phyloP scores from a whole-genome alignment of 208 protist species.

The Entamoeba dispar region DNA sequence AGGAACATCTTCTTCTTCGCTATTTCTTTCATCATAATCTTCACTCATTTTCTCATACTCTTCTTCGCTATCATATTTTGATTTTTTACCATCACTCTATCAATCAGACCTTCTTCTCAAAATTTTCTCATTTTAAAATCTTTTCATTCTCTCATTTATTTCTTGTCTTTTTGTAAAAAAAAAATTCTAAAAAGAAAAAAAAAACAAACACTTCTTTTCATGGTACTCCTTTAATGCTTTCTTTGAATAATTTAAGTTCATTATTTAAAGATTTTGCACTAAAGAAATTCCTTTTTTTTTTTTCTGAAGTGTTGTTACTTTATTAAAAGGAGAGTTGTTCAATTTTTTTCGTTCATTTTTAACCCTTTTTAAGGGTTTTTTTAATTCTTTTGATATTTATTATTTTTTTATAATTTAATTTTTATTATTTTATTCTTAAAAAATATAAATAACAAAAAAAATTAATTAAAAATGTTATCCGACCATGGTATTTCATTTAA shows the following conservation, averaged over 20 bases:
- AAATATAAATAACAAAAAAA: not conserved
- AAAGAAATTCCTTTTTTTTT: no score
- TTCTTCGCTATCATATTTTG: not conserved
- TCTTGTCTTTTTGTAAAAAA: not conserved
- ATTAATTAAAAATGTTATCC: not conserved
- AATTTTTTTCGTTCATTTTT: no score
- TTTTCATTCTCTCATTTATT: not conserved
- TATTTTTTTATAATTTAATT: no score
- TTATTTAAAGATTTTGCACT: not conserved
- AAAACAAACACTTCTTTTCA: not conserved
- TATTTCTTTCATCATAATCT: not conserved
- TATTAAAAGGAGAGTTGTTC: no score
- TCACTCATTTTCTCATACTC: not conserved
- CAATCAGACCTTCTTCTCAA: not conserved
- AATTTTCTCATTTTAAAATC: not conserved
- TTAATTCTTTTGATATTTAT: no score
- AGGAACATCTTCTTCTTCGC: not conserved
- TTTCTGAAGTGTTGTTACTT: no score
- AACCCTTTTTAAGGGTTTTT: no score
- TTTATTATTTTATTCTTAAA: not conserved
- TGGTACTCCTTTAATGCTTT: not conserved
- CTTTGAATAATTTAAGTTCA: not conserved
- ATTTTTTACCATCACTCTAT: not conserved
- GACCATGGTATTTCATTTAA: not conserved
- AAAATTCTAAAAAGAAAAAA: not conserved